phyloP scores from a whole-genome alignment of 1,139 yeast genomes.

The Hansenula lynferdii region DNA sequence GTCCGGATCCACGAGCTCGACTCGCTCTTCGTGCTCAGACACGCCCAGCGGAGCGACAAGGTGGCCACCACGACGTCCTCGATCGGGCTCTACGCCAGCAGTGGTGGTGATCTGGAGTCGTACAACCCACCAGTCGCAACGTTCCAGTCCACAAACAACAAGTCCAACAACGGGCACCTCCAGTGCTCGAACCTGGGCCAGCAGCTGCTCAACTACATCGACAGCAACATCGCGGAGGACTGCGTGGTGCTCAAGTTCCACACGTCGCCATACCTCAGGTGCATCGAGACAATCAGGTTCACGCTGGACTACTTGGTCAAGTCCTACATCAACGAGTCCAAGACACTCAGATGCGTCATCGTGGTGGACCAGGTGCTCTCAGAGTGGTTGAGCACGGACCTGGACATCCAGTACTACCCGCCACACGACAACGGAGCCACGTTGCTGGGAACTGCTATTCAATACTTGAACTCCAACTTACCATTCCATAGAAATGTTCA shows the following conservation, averaged over 20 bases:
- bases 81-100: slow-evolving; percentile 13
- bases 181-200: slow-evolving; percentile 21
- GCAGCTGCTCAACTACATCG: slow-evolving; percentile 16
- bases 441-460: slow-evolving; percentile 29
- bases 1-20: slow-evolving; percentile 9
- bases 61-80: slow-evolving; percentile 22
- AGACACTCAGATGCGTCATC: slow-evolving; percentile 15
- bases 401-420: slow-evolving; percentile 30
- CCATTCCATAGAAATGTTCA: slow-evolving; percentile 15
- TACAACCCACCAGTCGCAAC: slow-evolving; percentile 20
- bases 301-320: slow-evolving; percentile 17
- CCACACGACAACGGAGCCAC: slow-evolving; percentile 37
- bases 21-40: slow-evolving; percentile 22
- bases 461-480: slow-evolving; percentile 26
- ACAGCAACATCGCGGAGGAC: slow-evolving; percentile 10
- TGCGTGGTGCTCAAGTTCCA: slow-evolving; percentile 18
- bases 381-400: slow-evolving; percentile 34
- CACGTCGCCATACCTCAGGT: slow-evolving; percentile 22
- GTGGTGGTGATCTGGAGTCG: slow-evolving; percentile 11
- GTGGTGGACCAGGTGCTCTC: slow-evolving; percentile 32
- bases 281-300: slow-evolving; percentile 21
- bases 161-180: slow-evolving; percentile 21
- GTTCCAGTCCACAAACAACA: slow-evolving; percentile 19
- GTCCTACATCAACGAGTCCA: slow-evolving; percentile 9
- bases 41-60: slow-evolving; percentile 23